Base-by-base conservation (phyloP, 768 basidiomycete genomes). In the Dictyophora rubrovolvata region DNA sequence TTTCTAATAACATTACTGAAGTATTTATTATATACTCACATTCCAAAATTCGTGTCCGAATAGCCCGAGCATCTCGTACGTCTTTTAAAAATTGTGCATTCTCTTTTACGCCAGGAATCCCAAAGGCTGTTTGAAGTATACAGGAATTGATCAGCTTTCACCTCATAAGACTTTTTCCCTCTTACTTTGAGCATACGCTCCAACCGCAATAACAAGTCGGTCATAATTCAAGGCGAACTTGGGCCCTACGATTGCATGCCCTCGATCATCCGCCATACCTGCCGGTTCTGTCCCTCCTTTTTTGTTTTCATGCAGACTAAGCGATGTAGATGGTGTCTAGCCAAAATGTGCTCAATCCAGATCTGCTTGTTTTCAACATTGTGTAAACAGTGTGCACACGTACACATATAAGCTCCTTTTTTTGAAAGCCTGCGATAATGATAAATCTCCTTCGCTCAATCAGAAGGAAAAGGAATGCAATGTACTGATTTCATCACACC, bases 21-120 rank as follows among this genome's bases (percentile, higher is more conserved):
- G 42, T 37, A 34, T 46, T 59, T 37, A 12, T 36, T 28, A 11
- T 16, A 56, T 33, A 64, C 74, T 34, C 48, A 82, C 86, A 87
- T 71, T 88, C 88, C n/a, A 91, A 73, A 34, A 90, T 82, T 16
- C 85, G 79, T 10, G 77, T 74, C 37, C 87, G 77, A 63, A 91
- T 91, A 5, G 75, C 76, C 35, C 87, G 76, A 0, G 89, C 87
- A 65, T 90, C 87, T 54, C 79, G 77, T 55, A 90, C 81, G 60
- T 90, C 84, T 69, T 92, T 92, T 18, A 93, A 70, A 69, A 94
- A 92, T 66, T 86, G 81, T 0, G 86, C 87, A 63, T 89, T 76
- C 64, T 91, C 83, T 69, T 92, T 88, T 48, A 90, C 86, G 0
- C 87, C 87, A 1, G 86, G 86, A 48, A 85, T 75, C 61, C 79